Base-by-base conservation (phyloP, 139 green algal genomes). In the Chlamydomonas eustigma region DNA sequence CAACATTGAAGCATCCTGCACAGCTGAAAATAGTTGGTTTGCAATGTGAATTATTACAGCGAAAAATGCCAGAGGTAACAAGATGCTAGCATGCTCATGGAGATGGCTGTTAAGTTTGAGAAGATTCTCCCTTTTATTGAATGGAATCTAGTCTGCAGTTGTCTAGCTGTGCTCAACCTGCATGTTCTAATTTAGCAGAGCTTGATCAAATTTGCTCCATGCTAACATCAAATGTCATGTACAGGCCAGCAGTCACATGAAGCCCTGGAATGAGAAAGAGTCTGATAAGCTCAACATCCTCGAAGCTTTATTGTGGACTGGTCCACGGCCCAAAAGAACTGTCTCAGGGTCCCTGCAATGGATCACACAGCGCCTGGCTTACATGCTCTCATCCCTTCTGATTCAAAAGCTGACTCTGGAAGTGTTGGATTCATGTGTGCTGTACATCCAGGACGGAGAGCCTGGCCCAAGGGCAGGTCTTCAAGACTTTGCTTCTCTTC, bases 371-470 rank as follows among this genome's bases (percentile, higher is more conserved):
- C 76, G 72, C 33, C 28, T 72, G 8, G 28, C 76, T 5, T 51
- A 34, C 1, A 72, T 52, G 4, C 0, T 76, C 4, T 22, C 64
- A 0, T 31, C 68, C 33, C 38, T 77, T 1, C 1, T 50, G 2
- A 44, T 81, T n/a, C 76, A 70, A 2, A 73, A 67, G 58, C 28
- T 81, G 1, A n/a, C 37, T 2, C 32, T 81, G n/a, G 8, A 67
- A 0, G 1, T 76, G 30, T n/a, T 34, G 0, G 69, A 77, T 32
- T 28, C 37, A 18, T 3, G n/a, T 4, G 2, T 81, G 22, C 5
- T 73, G 68, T 81, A 81, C 34, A 22, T 67, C 24, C 76, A 81
- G 58, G 50, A 64, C 0, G 76, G 76, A 2, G 69, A 81, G 1
- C 76, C 69, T 1, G 69, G 2, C 0, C 76, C 76, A 8, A 31